Conservation (phyloP, 805 yeast species). For the Wickerhamiella alocasiicola region DNA sequence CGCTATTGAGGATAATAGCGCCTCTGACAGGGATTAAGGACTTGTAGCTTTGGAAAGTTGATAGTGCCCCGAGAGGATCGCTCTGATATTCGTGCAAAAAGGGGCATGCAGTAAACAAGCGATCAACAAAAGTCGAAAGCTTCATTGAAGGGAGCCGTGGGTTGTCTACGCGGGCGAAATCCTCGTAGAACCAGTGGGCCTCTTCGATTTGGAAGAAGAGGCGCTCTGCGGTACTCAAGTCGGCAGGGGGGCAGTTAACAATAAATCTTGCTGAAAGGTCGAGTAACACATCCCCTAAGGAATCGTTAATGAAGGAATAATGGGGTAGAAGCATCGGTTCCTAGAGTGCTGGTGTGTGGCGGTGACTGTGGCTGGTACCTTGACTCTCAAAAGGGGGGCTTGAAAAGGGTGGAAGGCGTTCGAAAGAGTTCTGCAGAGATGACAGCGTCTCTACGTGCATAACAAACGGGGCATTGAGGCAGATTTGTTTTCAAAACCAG, state of each 20-base stretch:
- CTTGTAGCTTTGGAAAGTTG: constrained; percentile 73
- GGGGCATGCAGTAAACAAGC: constrained; percentile 69
- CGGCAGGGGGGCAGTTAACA: constrained; percentile 85
- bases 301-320: constrained; percentile 14
- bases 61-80: constrained; percentile 45
- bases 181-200: constrained; percentile 96
- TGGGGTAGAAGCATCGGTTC: constrained; percentile 6
- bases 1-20: constrained; percentile 69
- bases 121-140: constrained; percentile 62
- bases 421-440: no score
- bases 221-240: constrained; percentile 65
- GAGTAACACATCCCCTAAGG: constrained; percentile 22
- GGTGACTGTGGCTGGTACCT: no score
- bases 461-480: no score
- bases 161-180: constrained; percentile 60
- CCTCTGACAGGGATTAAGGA: constrained; percentile 92
- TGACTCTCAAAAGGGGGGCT: constrained; percentile 26
- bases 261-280: constrained; percentile 84
- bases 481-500: no score
- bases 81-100: constrained; percentile 24
- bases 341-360: constrained; percentile 12
- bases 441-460: no score
- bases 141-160: constrained; percentile 66
- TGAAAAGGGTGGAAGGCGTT: no score
- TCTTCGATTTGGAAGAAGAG: constrained; percentile 91